These are phyloP conservation scores for Rhynchosporium secalis DNA, from an alignment of 2,329 filamentous ascomycete species.

Conservation along the genomic window DNA sequence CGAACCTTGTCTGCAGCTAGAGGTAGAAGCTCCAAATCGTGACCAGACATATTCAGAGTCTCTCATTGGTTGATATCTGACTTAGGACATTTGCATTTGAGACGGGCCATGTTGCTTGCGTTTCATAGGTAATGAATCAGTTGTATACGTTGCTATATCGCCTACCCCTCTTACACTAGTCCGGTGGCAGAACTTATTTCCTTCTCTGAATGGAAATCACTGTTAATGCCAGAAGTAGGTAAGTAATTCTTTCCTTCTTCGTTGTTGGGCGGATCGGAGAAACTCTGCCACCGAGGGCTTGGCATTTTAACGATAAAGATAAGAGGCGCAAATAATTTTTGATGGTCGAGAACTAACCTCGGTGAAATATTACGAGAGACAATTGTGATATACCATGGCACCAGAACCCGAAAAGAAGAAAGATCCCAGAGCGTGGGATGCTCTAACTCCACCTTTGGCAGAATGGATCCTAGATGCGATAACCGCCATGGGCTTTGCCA, in stretches of 20 bases:
- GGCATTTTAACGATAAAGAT: constrained; percentile 19
- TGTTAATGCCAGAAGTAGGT: too few species aligned
- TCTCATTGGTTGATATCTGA: background rate
- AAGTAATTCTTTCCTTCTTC: too few species aligned
- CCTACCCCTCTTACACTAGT: too few species aligned
- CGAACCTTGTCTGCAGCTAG: background rate
- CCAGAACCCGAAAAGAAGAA: constrained; percentile 42
- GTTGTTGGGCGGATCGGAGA: background rate
- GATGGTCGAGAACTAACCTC: background rate
- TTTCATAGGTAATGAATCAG: too few species aligned
- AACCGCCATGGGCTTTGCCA: constrained; percentile 77
- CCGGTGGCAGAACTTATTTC: too few species aligned
- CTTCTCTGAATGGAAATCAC: too few species aligned
- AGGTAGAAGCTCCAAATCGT: background rate
- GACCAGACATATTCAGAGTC: background rate
- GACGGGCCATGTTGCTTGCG: background rate
- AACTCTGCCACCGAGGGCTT: background rate
- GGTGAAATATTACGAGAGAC: background rate
- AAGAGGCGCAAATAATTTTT: constrained; percentile 9
- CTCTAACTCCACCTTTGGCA: constrained; percentile 67
- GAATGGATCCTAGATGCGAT: constrained; percentile 87
- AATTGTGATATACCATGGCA: constrained; percentile 28
- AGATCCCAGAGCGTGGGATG: constrained; percentile 62
- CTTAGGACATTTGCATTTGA: background rate
- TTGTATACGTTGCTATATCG: too few species aligned